phyloP scores from a whole-genome alignment of 768 basidiomycete species.

The Dentipellis sp. region DNA sequence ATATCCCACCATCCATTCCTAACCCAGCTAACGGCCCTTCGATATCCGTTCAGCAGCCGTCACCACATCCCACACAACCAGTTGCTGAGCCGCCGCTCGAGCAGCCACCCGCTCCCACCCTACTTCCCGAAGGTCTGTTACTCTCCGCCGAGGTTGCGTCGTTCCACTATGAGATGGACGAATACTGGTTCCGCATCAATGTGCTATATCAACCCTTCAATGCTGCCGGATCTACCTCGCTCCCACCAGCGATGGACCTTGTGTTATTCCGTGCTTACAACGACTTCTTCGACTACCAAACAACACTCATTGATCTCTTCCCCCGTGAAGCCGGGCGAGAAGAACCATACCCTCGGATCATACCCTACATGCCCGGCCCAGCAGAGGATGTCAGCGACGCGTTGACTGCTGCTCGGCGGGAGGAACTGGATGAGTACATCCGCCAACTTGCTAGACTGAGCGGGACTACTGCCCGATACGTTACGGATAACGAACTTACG shows the following conservation, averaged over 20 bases:
- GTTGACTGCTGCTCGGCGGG: constrained; percentile 70
- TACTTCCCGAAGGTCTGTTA: constrained; percentile 76
- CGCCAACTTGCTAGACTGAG: constrained; percentile 69
- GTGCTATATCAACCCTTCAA: constrained; percentile 82
- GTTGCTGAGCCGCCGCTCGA: constrained; percentile 14
- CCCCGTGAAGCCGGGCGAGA: constrained; percentile 86
- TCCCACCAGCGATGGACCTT: constrained; percentile 67
- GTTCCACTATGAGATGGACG: constrained; percentile 94
- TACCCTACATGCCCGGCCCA: constrained; percentile 98
- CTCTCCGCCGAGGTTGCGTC: constrained; percentile 85
- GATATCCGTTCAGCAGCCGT: constrained; percentile 12
- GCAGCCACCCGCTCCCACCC: constrained; percentile 29
- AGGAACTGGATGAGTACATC: constrained; percentile 86
- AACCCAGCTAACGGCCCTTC: constrained; percentile 6
- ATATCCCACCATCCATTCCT: constrained; percentile 5
- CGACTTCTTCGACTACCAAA: constrained; percentile 98
- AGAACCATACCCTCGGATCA: constrained; percentile 55
- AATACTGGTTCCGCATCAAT: constrained; percentile 96
- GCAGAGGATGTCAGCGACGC: constrained; percentile 74
- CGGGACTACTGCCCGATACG: constrained; percentile 57
- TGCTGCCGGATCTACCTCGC: constrained; percentile 39
- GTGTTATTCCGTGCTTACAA: constrained; percentile 93
- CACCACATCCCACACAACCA: constrained; percentile 14
- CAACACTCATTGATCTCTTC: constrained; percentile 76
- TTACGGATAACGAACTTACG: constrained; percentile 73